Base-by-base conservation (phyloP, 495 filamentous ascomycete species). In the Podospora fimiseda region DNA sequence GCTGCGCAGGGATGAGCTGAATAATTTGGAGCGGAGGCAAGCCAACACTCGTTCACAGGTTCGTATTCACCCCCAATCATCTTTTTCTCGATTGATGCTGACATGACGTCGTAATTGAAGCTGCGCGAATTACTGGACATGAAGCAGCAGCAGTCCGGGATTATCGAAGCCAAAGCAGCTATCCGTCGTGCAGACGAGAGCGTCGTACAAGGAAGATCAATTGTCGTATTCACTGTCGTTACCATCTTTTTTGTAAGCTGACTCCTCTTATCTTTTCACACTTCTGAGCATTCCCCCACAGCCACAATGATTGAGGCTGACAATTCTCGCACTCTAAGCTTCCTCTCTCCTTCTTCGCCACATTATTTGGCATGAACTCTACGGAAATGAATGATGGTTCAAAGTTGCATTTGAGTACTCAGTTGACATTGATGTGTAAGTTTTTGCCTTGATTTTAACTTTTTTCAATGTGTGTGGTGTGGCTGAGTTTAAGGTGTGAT, bases 221-320 rank as follows among this genome's bases (percentile, higher is more conserved):
- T 86, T 27, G 81, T 85, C 74, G 73, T 84, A 0, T 85, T 86
- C 51, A 86, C 83, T 0, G 74, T 86, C 9, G 78, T 85, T 50
- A 84, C 79, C 2, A 82, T 85, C 45, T 74, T 85, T 23, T 76
- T 76, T 52, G 67, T 74, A 57, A 65, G 68, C 56, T 11, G 20
- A 4, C 2, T 37, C 18, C 18, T 13, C n/a, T 16, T 22, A 41
- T 21, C 48, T 6, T 1, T 8, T 16, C 6, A 16, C 14, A 6
- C 27, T 33, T 11, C 27, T 33, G 6, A 11, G 27, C 27, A 33
- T 33, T 33, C 11, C 6, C 6, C 11, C 27, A 6, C 27, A 33
- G 27, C 27, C 27, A 33, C 27, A 33, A 13, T 20, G n/a, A n/a
- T n/a, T n/a, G n/a, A n/a, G n/a, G 16, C 11, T n/a, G 20, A 50